Base-by-base conservation (phyloP, 371 early-diverging fungal genomes). In the Parasitella parasitica region DNA sequence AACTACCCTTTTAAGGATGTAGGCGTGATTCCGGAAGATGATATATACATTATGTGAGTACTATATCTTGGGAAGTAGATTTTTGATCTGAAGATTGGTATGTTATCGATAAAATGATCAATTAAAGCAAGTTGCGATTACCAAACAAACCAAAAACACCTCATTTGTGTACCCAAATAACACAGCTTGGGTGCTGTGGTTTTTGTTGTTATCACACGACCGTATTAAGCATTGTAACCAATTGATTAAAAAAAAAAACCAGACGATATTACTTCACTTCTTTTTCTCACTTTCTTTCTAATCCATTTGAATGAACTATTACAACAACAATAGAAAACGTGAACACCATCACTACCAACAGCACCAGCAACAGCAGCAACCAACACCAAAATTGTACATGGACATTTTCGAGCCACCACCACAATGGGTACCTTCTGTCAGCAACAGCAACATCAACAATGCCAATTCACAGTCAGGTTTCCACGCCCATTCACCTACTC, bases 371-470 rank as follows among this genome's bases (percentile, higher is more conserved):
- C 43, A 18, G 22, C 43, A 43, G 20, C 43, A 43, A 43, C 20
- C 43, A 43, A 22, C 43, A 56, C 37, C 20, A 22, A 28, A n/a
- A 6, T 57, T 37, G 18, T 66, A 38, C 13, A 34, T 56, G 37
- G 61, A 61, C 37, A 57, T 66, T 16, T 66, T 66, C 37, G 66
- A 66, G 28, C 61, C 66, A 20, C 36, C 61, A 27, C 52, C 61
- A 38, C 55, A 54, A 0, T 60, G 61, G 61, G 26, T 50, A 50
- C 30, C 59, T n/a, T 52, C 24, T 28, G 49, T 46, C 38, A 61
- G 48, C 26, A 61, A 61, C 16, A 61, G 26, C 16, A 35, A 15
- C 20, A 43, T 20, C 18, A 41, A 18, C 11, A 30, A 30, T 32
- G 11, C 32, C 11, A 32, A 43, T 43, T 22, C 18, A 43, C 11